Conservation (phyloP, 306 rosid species). For the Herpetospermum pedunculosum region DNA sequence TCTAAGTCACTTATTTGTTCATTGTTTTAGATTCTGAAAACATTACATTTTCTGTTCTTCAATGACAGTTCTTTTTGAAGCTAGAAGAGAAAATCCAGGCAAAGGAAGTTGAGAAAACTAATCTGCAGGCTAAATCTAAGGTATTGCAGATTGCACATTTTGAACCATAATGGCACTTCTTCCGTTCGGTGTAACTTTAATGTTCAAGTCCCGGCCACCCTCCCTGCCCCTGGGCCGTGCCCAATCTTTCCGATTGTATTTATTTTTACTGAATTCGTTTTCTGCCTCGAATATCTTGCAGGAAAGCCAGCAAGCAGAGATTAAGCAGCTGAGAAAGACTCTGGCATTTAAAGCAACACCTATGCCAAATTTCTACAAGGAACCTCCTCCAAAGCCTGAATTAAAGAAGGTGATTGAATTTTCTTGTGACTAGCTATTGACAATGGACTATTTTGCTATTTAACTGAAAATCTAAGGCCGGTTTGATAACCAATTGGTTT, state of each 20-base stretch:
- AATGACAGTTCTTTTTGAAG: slow-evolving; percentile 68
- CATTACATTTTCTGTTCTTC: not conserved
- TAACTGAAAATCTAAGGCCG: not conserved
- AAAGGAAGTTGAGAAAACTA: slow-evolving; percentile 73
- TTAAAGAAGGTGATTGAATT: slow-evolving; percentile 57
- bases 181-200: not conserved
- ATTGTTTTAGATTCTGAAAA: not conserved
- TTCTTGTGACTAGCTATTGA: not conserved
- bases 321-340: slow-evolving; percentile 71
- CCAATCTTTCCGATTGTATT: not conserved
- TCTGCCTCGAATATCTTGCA: slow-evolving; percentile 17
- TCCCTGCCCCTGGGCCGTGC: not conserved
- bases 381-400: slow-evolving; percentile 82
- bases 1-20: not conserved
- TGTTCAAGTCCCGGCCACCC: not conserved
- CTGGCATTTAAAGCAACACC: slow-evolving; percentile 84
- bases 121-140: slow-evolving; percentile 77
- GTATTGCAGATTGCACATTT: slow-evolving; percentile 18
- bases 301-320: slow-evolving; percentile 85
- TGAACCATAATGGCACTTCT: not conserved
- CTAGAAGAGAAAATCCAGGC: slow-evolving; percentile 91
- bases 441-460: not conserved
- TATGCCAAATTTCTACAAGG: slow-evolving; percentile 90
- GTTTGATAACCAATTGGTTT: too few relatives aligned
- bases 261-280: not conserved